These are phyloP conservation scores for Lathyrus aphaca DNA, from an alignment of 306 rosid species.

Conservation along the genomic window DNA sequence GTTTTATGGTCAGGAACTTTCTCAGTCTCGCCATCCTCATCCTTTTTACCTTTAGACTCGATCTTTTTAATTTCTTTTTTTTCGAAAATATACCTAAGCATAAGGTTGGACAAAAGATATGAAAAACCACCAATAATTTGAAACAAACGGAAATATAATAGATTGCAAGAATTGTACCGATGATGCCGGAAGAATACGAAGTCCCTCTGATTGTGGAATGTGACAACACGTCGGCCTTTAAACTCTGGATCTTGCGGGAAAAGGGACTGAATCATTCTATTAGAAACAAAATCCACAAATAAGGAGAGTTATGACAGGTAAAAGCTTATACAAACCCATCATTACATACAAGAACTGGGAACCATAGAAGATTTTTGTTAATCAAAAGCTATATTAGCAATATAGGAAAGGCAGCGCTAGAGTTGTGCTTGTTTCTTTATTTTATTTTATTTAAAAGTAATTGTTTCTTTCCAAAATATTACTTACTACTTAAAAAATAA, in stretches of 20 bases:
- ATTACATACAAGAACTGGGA: conserved; percentile 7
- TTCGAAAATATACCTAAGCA: conserved; percentile 75
- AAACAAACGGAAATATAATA: conserved; percentile 6
- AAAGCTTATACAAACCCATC: conserved; percentile 30
- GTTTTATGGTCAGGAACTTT: conserved; percentile 53
- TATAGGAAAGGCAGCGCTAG: conserved; percentile 17
- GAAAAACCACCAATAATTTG: conserved; percentile 23
- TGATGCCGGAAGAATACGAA: conserved; percentile 92
- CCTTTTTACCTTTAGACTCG: conserved; percentile 55
- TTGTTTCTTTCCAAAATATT: not conserved
- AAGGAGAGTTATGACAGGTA: conserved; percentile 9
- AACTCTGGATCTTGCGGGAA: conserved; percentile 92
- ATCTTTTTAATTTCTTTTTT: conserved; percentile 63
- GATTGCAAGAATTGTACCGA: conserved; percentile 51
- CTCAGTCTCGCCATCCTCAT: conserved; percentile 53
- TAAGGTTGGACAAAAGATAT: conserved; percentile 28
- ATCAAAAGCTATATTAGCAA: conserved; percentile 1
- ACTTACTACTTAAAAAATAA: conserved; percentile 12
- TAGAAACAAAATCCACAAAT: conserved; percentile 31
- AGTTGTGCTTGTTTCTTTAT: not conserved
- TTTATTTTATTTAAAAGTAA: not conserved
- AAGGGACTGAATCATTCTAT: conserved; percentile 79
- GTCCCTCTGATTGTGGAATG: conserved; percentile 96
- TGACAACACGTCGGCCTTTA: conserved; percentile 84
- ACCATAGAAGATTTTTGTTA: conserved; percentile 11